Base-by-base conservation (phyloP, 208 protist genomes). In the Leishmania gerbilli region DNA sequence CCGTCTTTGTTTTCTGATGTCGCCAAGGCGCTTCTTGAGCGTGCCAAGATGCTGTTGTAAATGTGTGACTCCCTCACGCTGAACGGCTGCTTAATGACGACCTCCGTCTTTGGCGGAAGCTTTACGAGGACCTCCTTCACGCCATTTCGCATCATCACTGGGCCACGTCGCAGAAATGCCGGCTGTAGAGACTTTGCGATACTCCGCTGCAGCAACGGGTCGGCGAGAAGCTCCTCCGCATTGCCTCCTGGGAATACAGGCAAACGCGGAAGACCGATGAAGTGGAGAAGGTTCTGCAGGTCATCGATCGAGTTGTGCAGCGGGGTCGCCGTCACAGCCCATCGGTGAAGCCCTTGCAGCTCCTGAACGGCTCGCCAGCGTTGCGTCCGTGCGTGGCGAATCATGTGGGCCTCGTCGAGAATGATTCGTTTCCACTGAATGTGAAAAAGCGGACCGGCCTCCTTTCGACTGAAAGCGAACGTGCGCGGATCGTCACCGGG, bases 361-460 rank as follows among this genome's bases (percentile, higher is more conserved):
- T 95, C 91, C 74, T 93, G 89, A 11, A 97, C 82, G 3, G 95
- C 96, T 9, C 92, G 84, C 91, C 95, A 97, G 27, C 94, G 87
- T 37, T 96, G 84, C 74, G 97, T 99, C n/a, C 81, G 85, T 13
- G 79, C 69, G 83, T 98, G 95, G 42, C 97, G 95, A 78, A 98
- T 93, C 86, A 98, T 97, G 77, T 99, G 98, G 6, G 96, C 95
- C 79, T 99, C 98, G 81, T 99, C 98, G 5, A 99, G 83, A 79
- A 99, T 97, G 37, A 99, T 93, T 11, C 97, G 87, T 78, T 98
- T 98, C 95, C 97, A 99, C 51, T 89, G 74, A 2, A 97, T 77
- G 74, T 95, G 89, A 87, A 98, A 98, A 1, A 98, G 81, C 17
- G 93, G 94, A 11, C 92, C 93, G 40, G 89, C 93, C 51, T 92